A percentile compares a stretch with the other conserved stretches of the same genome.
These are phyloP conservation scores for Rhodamnia rubescens DNA, from an alignment of 345 rosid species.

Conservation along the genomic window DNA sequence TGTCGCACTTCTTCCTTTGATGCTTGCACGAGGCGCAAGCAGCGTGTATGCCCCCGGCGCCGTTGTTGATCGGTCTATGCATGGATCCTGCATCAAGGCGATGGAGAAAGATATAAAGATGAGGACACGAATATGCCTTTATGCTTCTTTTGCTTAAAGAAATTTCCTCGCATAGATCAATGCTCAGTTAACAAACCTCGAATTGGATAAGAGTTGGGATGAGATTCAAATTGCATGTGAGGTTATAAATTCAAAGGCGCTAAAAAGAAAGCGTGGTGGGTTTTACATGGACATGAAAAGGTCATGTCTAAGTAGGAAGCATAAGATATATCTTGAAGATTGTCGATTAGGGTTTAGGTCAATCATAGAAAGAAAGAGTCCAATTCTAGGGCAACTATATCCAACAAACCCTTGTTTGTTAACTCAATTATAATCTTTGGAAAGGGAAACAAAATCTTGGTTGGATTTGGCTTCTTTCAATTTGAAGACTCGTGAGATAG, in stretches of 20 bases:
- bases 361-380: slow-evolving; percentile 30
- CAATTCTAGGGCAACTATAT: neutral
- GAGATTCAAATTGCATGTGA: neutral
- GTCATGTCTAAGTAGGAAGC: neutral
- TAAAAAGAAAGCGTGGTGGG: neutral
- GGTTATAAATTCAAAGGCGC: neutral
- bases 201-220: neutral
- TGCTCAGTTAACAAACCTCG: neutral
- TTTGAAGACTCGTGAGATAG: neutral
- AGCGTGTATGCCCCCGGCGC: slow-evolving; percentile 7
- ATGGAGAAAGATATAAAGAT: neutral
- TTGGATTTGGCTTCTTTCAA: neutral
- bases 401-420: neutral
- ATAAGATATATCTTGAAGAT: slow-evolving; percentile 3
- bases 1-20: slow-evolving; percentile 41
- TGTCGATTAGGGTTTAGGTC: slow-evolving; percentile 43
- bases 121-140: neutral
- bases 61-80: slow-evolving; percentile 11
- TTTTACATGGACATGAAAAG: slow-evolving; percentile 21
- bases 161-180: neutral
- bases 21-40: slow-evolving; percentile 73
- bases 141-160: neutral
- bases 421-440: neutral
- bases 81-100: slow-evolving; percentile 2
- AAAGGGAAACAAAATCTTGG: neutral